These are phyloP conservation scores for Termitomyces sp. DNA, from an alignment of 768 basidiomycete species.

Conservation along the genomic window DNA sequence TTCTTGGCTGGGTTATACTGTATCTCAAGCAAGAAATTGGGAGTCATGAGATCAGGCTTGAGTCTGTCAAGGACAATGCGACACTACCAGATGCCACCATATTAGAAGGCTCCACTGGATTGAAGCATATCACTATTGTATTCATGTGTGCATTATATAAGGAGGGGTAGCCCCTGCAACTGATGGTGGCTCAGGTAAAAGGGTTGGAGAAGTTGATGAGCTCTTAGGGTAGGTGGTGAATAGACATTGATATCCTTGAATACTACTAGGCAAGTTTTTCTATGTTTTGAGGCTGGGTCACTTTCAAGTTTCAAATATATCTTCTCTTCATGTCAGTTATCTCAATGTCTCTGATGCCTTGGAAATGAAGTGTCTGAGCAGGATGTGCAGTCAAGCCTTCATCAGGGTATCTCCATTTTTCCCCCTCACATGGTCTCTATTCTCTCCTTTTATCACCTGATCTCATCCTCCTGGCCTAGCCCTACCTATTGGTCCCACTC, in stretches of 20 bases:
- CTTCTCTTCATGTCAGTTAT: too few relatives aligned
- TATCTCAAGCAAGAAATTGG: not conserved
- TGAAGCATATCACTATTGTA: not conserved
- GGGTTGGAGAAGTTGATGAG: not conserved
- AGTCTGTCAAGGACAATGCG: not conserved
- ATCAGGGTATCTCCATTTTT: too few relatives aligned
- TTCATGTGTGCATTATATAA: not conserved
- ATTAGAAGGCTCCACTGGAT: not conserved
- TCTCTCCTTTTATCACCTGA: too few relatives aligned
- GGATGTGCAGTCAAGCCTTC: too few relatives aligned
- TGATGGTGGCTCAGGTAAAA: not conserved
- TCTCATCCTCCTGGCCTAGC: too few relatives aligned
- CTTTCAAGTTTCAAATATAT: too few relatives aligned
- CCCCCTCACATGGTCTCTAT: too few relatives aligned
- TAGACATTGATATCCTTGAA: not conserved
- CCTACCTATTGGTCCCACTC: too few relatives aligned
- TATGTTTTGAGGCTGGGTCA: too few relatives aligned
- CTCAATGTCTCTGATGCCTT: too few relatives aligned
- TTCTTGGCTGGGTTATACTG: not conserved
- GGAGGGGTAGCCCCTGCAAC: not conserved
- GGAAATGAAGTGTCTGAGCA: too few relatives aligned
- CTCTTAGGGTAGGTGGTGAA: not conserved
- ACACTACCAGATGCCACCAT: not conserved
- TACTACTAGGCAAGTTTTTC: slow-evolving; percentile 5
- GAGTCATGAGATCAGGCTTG: not conserved